Evolutionary conservation across 2,329 filamentous ascomycete species (phyloP).

Genomic region (Alternaria viburni): DNA sequence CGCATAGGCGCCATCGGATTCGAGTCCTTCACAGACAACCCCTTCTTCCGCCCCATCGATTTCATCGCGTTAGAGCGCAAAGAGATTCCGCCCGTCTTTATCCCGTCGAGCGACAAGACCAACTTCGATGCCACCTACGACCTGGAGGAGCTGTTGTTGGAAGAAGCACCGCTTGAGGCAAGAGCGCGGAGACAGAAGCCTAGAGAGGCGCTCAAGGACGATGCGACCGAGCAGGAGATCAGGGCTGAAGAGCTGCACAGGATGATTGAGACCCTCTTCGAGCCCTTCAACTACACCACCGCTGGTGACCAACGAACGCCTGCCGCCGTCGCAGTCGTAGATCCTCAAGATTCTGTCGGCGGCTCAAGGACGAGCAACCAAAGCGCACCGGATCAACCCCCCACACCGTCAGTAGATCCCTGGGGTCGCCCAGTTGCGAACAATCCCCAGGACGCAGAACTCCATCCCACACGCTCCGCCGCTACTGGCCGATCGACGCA

Average conservation of each 20-base stretch:
- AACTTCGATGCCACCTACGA: conserved; percentile 99
- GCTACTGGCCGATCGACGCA: conserved; percentile 52
- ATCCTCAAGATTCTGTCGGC: conserved; percentile 36
- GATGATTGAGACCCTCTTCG: conserved; percentile 92
- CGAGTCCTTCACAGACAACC: conserved; percentile 83
- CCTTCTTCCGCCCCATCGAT: conserved; percentile 87
- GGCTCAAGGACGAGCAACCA: conserved; percentile 45
- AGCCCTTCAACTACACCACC: conserved; percentile 92
- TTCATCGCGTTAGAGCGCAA: conserved; percentile 86
- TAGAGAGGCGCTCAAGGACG: conserved; percentile 86
- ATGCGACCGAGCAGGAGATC: conserved; percentile 94
- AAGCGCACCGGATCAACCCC: conserved; percentile 40
- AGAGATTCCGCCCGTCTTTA: conserved; percentile 87
- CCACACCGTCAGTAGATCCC: conserved; percentile 41
- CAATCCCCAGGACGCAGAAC: conserved; percentile 47
- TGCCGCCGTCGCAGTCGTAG: conserved; percentile 33
- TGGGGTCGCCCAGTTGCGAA: conserved; percentile 39
- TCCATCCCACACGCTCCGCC: conserved; percentile 45
- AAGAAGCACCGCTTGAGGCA: conserved; percentile 94
- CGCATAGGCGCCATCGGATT: conserved; percentile 84
- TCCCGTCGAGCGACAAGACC: conserved; percentile 94
- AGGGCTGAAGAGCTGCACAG: conserved; percentile 91
- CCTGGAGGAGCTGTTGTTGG: conserved; percentile 87
- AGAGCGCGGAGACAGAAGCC: conserved; percentile 92
- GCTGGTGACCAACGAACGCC: conserved; percentile 75